Conservation (phyloP, 305 asterid genomes). For the Fraxinus platypoda region DNA sequence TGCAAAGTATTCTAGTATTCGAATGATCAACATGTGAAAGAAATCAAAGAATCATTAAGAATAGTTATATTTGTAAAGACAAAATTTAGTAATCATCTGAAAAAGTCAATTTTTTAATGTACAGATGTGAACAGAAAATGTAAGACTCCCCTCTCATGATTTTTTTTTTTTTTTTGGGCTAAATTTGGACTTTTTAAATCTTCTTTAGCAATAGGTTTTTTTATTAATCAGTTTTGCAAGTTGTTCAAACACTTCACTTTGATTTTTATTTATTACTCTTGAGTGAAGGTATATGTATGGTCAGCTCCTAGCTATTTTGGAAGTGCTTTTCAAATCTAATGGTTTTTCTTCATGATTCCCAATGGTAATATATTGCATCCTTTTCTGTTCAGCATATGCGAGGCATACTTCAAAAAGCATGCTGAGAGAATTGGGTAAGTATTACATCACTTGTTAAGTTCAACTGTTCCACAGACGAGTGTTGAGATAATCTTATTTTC, state of each 20-base stretch:
- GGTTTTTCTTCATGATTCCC: conserved; percentile 1
- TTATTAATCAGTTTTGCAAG: not conserved
- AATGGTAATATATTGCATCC: conserved; percentile 18
- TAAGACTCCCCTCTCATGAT: not conserved
- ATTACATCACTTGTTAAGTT: conserved; percentile 10
- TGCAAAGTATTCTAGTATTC: not conserved
- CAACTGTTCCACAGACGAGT: not conserved
- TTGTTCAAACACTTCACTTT: not conserved
- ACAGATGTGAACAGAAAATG: not conserved
- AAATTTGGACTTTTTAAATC: not conserved
- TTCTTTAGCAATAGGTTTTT: not conserved
- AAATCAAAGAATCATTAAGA: not conserved
- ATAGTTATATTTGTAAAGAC: not conserved
- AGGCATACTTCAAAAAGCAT: conserved; percentile 89
- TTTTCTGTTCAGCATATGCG: conserved; percentile 66
- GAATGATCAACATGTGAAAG: not conserved
- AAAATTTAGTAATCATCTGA: not conserved
- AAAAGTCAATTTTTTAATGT: not conserved
- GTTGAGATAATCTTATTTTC: not conserved
- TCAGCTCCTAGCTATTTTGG: not conserved
- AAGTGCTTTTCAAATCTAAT: not conserved
- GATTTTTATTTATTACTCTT: not conserved
- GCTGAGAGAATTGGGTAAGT: conserved; percentile 84
- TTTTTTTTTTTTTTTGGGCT: not conserved
- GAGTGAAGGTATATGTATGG: not conserved